Evolutionary conservation across 2,329 filamentous ascomycete genomes (phyloP).

Genomic region (Aspergillus sp.): DNA sequence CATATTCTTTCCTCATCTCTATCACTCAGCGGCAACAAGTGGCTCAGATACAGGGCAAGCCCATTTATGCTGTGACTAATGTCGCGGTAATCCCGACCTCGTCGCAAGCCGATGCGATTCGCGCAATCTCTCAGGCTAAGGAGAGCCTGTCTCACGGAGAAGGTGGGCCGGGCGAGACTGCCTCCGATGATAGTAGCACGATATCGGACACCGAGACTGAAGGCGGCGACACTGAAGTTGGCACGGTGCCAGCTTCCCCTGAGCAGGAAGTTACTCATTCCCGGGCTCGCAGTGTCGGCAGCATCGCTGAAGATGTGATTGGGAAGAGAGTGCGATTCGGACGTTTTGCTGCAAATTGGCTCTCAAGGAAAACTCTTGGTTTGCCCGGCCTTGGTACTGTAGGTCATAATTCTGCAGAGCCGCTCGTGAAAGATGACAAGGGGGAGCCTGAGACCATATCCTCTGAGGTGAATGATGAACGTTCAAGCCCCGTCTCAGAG

Average conservation of each 20-base stretch:
- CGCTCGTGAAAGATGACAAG: slow-evolving; percentile 23
- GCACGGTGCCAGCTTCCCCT: slow-evolving; percentile 30
- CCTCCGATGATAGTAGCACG: slow-evolving; percentile 25
- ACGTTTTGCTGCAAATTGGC: slow-evolving; percentile 87
- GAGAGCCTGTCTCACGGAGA: slow-evolving; percentile 46
- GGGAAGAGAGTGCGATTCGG: slow-evolving; percentile 80
- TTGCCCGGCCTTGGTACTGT: slow-evolving; percentile 71
- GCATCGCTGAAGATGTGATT: slow-evolving; percentile 86
- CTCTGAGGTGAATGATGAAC: slow-evolving; percentile 17
- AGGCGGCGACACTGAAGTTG: slow-evolving; percentile 29
- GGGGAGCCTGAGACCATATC: slow-evolving; percentile 7
- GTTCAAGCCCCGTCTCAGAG: slow-evolving; percentile 4
- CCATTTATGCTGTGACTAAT: slow-evolving; percentile 84
- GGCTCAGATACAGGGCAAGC: slow-evolving; percentile 77
- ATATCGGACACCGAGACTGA: slow-evolving; percentile 35
- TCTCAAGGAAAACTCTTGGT: slow-evolving; percentile 80
- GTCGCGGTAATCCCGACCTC: slow-evolving; percentile 87
- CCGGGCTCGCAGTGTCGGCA: slow-evolving; percentile 47
- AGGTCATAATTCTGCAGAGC: slow-evolving; percentile 46
- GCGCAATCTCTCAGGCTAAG: slow-evolving; percentile 67
- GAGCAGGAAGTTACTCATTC: slow-evolving; percentile 25
- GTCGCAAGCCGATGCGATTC: slow-evolving; percentile 71
- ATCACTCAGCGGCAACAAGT: slow-evolving; percentile 87
- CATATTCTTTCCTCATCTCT: slow-evolving; percentile 78
- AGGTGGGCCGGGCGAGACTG: slow-evolving; percentile 36